A percentile compares a stretch with the other conserved stretches of the same genome.
Conservation (phyloP, 2,329 filamentous ascomycete genomes). For the Graphilbum sp. region DNA sequence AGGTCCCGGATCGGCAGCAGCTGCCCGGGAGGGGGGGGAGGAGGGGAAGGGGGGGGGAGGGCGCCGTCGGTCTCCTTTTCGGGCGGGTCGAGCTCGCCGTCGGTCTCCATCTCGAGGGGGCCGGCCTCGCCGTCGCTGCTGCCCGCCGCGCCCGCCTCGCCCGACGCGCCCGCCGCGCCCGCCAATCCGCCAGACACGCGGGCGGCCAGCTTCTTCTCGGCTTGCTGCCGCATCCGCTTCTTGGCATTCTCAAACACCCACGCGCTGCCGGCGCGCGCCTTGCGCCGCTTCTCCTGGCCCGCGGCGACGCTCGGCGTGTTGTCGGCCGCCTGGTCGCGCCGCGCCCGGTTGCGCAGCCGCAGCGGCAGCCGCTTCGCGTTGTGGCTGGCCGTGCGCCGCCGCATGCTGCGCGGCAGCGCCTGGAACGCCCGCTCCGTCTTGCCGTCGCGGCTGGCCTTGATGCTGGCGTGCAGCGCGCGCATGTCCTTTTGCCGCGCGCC, state of each 20-base stretch:
- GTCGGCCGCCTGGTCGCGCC: conserved; percentile 65
- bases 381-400: conserved; percentile 82
- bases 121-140: conserved; percentile 1
- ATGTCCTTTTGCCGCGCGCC: conserved; percentile 82
- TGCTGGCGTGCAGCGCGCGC: conserved; percentile 64
- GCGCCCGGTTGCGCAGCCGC: conserved; percentile 53
- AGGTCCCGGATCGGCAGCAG: conserved; percentile 72
- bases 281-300: conserved; percentile 40
- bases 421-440: conserved; percentile 57
- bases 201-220: conserved; percentile 6
- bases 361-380: conserved; percentile 83
- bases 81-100: no score
- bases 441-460: conserved; percentile 46
- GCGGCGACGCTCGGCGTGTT: conserved; percentile 71
- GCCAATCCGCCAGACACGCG: no score
- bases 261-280: conserved; percentile 7
- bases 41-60: no score
- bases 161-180: no score
- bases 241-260: conserved; percentile 15
- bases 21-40: no score
- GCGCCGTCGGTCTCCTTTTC: no score
- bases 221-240: conserved; percentile 11
- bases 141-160: conserved; percentile 3
- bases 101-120: not conserved
- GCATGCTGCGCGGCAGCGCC: conserved; percentile 67